phyloP scores from a whole-genome alignment of 2,329 filamentous ascomycete species.

The Knufia petricola region DNA sequence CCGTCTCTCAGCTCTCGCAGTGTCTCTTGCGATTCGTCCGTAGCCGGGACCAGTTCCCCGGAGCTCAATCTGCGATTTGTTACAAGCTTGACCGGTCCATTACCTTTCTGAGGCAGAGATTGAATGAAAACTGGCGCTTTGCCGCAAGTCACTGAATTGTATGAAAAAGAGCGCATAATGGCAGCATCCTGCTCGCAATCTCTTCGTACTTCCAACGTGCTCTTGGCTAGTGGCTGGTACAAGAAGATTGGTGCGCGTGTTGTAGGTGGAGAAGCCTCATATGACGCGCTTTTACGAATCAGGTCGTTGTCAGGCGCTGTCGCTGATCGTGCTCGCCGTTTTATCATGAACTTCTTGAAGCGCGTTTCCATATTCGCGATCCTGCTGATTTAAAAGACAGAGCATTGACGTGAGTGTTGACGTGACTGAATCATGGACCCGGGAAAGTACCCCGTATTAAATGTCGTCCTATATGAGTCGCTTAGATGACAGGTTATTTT shows the following conservation, averaged over 20 bases:
- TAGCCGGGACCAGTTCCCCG: slow-evolving; percentile 20
- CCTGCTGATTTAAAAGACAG: not conserved
- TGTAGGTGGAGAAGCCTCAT: slow-evolving; percentile 12
- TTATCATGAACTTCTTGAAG: slow-evolving; percentile 1
- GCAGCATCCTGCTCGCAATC: not conserved
- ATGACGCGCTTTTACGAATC: slow-evolving; percentile 16
- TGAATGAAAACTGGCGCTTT: slow-evolving; percentile 16
- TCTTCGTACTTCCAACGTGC: slow-evolving; percentile 8
- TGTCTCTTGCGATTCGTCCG: slow-evolving; percentile 20
- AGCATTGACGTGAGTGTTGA: not conserved
- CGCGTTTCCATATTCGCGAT: slow-evolving; percentile 6
- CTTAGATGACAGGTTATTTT: not conserved
- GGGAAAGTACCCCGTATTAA: not conserved
- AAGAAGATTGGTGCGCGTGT: slow-evolving; percentile 15
- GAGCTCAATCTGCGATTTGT: slow-evolving; percentile 22
- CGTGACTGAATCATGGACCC: not conserved
- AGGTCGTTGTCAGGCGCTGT: slow-evolving; percentile 10
- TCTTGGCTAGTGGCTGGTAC: slow-evolving; percentile 14
- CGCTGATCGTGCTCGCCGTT: slow-evolving; percentile 1
- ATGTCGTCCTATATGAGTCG: not conserved
- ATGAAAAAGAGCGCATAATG: slow-evolving; percentile 15
- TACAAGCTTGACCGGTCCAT: slow-evolving; percentile 23
- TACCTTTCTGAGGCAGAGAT: slow-evolving; percentile 20
- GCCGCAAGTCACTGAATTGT: slow-evolving; percentile 16
- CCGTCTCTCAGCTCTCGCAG: slow-evolving; percentile 21